These are phyloP conservation scores for Salvia rosmarinus DNA, from an alignment of 257 asterid species.

Conservation along the genomic window DNA sequence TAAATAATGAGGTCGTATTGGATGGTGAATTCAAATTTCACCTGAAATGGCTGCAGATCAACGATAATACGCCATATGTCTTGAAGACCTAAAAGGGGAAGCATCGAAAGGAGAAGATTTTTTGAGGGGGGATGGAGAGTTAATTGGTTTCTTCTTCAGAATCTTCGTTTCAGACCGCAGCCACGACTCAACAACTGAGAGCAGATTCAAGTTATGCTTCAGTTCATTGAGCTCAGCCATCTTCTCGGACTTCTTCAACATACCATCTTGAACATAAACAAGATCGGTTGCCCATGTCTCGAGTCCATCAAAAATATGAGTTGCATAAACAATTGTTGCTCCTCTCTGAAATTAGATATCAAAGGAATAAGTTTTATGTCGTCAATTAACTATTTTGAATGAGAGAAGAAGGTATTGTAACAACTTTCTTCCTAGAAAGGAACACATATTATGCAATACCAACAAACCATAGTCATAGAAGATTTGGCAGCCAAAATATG, in stretches of 20 bases:
- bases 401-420: not conserved
- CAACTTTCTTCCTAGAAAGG: not conserved
- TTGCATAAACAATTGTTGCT: constrained; percentile 90
- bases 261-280: constrained; percentile 87
- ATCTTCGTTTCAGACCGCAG: constrained; percentile 76
- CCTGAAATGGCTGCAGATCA: constrained; percentile 39
- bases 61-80: constrained; percentile 93
- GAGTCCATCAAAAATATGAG: constrained; percentile 95
- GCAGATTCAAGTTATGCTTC: constrained; percentile 61
- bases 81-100: constrained; percentile 80
- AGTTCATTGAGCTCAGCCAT: constrained; percentile 67
- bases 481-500: constrained; percentile 3
- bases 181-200: constrained; percentile 89
- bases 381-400: not conserved
- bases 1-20: constrained; percentile 6
- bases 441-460: not conserved
- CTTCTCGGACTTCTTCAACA: constrained; percentile 72
- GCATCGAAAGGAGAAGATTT: constrained; percentile 68
- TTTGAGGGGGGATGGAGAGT: constrained; percentile 38
- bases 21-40: not conserved
- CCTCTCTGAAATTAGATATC: constrained; percentile 66
- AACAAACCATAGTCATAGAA: not conserved
- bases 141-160: constrained; percentile 64
- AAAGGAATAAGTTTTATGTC: not conserved
- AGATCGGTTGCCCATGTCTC: constrained; percentile 94